phyloP scores from a whole-genome alignment of 2,329 filamentous ascomycete genomes.

The Pseudovirgaria hyperparasitica region DNA sequence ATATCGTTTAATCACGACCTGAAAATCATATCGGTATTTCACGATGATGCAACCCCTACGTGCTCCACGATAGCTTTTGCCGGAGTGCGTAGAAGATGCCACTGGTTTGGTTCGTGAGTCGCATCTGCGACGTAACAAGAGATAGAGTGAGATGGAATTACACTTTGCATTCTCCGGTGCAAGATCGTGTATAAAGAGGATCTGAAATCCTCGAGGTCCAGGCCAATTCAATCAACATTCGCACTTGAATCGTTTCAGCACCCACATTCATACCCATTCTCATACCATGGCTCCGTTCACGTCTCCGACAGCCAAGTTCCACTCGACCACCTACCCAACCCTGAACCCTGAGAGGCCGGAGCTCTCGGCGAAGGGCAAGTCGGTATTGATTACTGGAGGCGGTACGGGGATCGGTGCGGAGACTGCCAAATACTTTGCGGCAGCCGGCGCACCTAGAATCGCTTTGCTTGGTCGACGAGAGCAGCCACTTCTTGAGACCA shows the following conservation, averaged over 20 bases:
- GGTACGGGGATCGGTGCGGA: conserved; percentile 30
- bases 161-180: conserved; percentile 11
- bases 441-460: conserved; percentile 28
- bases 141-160: no score
- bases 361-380: conserved; percentile 14
- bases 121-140: no score
- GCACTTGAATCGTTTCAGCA: conserved; percentile 4
- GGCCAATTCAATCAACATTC: conserved; percentile 4
- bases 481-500: conserved; percentile 20
- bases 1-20: no score
- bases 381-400: conserved; percentile 26
- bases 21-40: no score
- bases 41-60: no score
- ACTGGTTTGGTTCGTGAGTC: no score
- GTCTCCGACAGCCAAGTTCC: conserved; percentile 8
- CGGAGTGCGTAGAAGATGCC: no score
- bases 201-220: background rate
- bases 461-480: conserved; percentile 27
- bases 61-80: no score
- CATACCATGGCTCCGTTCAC: conserved; percentile 20
- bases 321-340: conserved; percentile 10
- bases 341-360: conserved; percentile 18
- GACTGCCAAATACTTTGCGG: conserved; percentile 26
- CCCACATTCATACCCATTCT: conserved; percentile 4
- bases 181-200: conserved; percentile 9